phyloP scores from a whole-genome alignment of 805 yeast genomes.

The Yamadazyma insecticola region DNA sequence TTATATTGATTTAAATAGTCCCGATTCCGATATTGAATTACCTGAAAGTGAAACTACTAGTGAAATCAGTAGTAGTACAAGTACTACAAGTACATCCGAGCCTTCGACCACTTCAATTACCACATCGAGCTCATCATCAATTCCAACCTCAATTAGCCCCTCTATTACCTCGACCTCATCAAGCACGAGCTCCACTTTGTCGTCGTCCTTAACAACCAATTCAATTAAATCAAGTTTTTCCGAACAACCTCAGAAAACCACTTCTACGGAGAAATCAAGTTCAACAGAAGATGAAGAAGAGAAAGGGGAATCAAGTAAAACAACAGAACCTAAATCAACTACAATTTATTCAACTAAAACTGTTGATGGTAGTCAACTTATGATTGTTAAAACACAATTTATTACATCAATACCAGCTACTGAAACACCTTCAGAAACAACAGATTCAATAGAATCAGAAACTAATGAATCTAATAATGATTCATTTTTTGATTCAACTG shows the following conservation, averaged over 20 bases:
- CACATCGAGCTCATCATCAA: conserved; percentile 12
- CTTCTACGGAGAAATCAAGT: background rate
- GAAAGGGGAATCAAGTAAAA: conserved; percentile 1
- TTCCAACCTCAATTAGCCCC: conserved; percentile 16
- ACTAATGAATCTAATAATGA: conserved; percentile 2
- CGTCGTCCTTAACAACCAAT: conserved; percentile 2
- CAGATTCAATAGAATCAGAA: conserved; percentile 3
- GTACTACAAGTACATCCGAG: conserved; percentile 5
- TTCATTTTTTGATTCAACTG: conserved; percentile 62
- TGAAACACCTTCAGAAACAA: conserved; percentile 1
- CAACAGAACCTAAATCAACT: conserved; percentile 1
- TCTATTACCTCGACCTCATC: conserved; percentile 13
- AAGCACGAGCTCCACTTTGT: conserved; percentile 10
- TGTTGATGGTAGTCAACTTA: conserved; percentile 11
- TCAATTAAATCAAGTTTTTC: background rate
- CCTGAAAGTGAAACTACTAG: conserved; percentile 8
- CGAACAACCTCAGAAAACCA: background rate
- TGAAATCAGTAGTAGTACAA: conserved; percentile 6
- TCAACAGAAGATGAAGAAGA: conserved; percentile 1
- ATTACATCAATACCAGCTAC: conserved; percentile 10
- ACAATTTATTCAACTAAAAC: conserved; percentile 11
- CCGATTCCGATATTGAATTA: background rate
- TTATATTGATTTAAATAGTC: conserved; percentile 32
- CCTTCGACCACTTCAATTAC: conserved; percentile 14
- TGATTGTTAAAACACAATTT: conserved; percentile 12